Percentiles rank a stretch among this genome's conserved stretches.
These are phyloP conservation scores for Vitis riparia DNA, from an alignment of 164 flowering plant species.

Conservation along the genomic window DNA sequence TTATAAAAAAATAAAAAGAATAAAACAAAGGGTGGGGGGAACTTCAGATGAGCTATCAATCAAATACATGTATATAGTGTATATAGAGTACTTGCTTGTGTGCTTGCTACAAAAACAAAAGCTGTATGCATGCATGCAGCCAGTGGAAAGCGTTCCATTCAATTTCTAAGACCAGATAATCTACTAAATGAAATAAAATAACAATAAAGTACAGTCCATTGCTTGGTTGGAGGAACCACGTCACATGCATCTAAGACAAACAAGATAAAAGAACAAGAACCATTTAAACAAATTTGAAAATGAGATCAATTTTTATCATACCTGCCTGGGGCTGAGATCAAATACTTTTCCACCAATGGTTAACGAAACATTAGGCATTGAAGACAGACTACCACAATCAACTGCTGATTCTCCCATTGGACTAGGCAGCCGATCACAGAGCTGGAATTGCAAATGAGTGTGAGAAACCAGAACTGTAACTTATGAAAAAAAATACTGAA, in stretches of 20 bases:
- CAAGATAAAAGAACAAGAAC: not conserved
- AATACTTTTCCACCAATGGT: slow-evolving; percentile 42
- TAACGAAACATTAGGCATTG: slow-evolving; percentile 43
- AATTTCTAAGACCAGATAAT: not conserved
- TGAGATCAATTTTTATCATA: slow-evolving; percentile 5
- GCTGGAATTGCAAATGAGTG: slow-evolving; percentile 26
- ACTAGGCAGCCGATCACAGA: slow-evolving; percentile 55
- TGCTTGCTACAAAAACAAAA: not conserved
- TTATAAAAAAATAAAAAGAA: not conserved
- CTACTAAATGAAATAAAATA: not conserved
- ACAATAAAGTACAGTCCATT: not conserved
- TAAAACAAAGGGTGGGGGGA: not conserved
- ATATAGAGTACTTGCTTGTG: not conserved
- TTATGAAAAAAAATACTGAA: not conserved
- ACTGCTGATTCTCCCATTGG: slow-evolving; percentile 61
- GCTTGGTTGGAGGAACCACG: not conserved
- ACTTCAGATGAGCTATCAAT: not conserved
- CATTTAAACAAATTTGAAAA: not conserved
- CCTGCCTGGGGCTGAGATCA: slow-evolving; percentile 41
- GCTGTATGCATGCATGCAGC: not conserved
- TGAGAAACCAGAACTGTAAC: not conserved
- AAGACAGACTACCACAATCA: slow-evolving; percentile 33
- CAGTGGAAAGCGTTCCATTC: not conserved
- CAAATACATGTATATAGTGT: not conserved
- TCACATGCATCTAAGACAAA: not conserved